phyloP scores from a whole-genome alignment of 2,329 filamentous ascomycete species.

The Penicillium sp. region DNA sequence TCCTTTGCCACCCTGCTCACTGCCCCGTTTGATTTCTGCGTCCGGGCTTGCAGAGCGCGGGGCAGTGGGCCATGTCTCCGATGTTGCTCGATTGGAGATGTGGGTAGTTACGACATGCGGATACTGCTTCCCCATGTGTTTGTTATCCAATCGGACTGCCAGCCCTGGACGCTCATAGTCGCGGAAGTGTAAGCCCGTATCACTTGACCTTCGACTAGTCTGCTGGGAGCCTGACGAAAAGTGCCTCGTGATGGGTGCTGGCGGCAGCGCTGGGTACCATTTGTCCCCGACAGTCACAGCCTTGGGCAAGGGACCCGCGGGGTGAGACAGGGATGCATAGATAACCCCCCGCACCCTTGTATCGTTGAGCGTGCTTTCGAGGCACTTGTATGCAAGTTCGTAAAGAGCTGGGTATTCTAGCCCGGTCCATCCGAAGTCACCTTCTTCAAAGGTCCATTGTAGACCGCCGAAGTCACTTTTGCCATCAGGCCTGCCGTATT shows the following conservation, averaged over 20 bases:
- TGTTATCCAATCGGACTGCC: neutral
- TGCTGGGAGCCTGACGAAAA: neutral
- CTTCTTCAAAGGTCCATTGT: constrained; percentile 3
- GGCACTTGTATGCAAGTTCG: constrained; percentile 1
- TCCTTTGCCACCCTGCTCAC: neutral
- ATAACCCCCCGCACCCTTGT: neutral
- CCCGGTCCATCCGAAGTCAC: neutral
- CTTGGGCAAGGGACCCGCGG: neutral
- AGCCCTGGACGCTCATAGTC: neutral
- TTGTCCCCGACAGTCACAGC: neutral
- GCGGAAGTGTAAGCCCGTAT: neutral
- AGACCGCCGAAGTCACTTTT: neutral
- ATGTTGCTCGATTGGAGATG: neutral
- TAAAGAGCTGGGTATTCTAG: neutral
- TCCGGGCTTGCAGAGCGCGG: neutral
- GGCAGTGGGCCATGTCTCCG: neutral
- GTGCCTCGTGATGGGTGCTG: neutral
- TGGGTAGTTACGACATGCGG: neutral
- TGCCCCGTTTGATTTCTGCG: neutral
- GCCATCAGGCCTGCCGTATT: too few species aligned
- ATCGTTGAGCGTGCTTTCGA: neutral
- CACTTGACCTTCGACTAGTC: neutral
- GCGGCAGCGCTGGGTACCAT: constrained; percentile 4
- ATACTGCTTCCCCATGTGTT: neutral
- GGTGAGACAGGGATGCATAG: neutral